Evolutionary conservation across 106 monocot genomes (phyloP).

Genomic region (Dendrobium officinale): DNA sequence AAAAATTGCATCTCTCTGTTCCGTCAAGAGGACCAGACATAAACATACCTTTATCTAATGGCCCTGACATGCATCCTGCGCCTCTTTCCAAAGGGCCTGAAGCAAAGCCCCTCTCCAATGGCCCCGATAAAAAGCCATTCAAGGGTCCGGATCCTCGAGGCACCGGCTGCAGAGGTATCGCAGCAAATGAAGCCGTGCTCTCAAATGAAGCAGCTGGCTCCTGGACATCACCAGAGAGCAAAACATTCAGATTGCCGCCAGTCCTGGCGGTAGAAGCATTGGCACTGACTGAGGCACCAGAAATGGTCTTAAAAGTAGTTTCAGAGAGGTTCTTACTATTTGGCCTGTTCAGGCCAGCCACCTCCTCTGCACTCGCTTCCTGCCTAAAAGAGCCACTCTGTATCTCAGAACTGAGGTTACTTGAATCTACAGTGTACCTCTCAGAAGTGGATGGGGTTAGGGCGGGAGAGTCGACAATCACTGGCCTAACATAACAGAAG

Average conservation of each 20-base stretch:
- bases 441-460: slow-evolving; percentile 92
- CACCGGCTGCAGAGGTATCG: slow-evolving; percentile 88
- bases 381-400: slow-evolving; percentile 77
- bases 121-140: slow-evolving; percentile 91
- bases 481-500: slow-evolving; percentile 93
- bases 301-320: slow-evolving; percentile 88
- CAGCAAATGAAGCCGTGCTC: slow-evolving; percentile 89
- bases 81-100: slow-evolving; percentile 82
- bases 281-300: slow-evolving; percentile 93
- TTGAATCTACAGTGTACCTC: slow-evolving; percentile 79
- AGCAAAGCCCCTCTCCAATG: slow-evolving; percentile 81
- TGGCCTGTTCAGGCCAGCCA: slow-evolving; percentile 24
- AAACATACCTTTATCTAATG: slow-evolving; percentile 32
- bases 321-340: slow-evolving; percentile 41
- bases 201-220: slow-evolving; percentile 92
- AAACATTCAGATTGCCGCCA: slow-evolving; percentile 29
- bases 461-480: slow-evolving; percentile 64
- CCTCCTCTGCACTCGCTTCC: slow-evolving; percentile 43
- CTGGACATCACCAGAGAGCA: slow-evolving; percentile 36
- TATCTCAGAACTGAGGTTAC: slow-evolving; percentile 67
- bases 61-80: slow-evolving; percentile 54
- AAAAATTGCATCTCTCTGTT: slow-evolving; percentile 68
- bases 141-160: slow-evolving; percentile 87
- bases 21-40: slow-evolving; percentile 2
- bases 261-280: slow-evolving; percentile 85